Evolutionary conservation across 352 stramenopile species (phyloP).

Genomic region (Globisporangium rhizosaccharum): DNA sequence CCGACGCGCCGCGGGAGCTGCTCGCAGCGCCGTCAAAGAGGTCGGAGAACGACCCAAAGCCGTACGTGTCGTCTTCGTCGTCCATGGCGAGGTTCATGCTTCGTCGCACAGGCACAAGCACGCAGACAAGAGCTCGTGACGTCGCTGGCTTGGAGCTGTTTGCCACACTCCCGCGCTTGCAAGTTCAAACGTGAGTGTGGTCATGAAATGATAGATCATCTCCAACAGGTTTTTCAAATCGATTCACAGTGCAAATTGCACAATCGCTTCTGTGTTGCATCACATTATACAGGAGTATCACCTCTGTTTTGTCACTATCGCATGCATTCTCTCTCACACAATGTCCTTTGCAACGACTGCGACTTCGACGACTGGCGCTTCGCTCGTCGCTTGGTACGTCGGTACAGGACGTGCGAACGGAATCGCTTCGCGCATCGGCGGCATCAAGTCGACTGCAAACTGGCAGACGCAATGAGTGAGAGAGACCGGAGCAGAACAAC

Average conservation of each 20-base stretch:
- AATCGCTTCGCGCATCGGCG: conserved; percentile 32
- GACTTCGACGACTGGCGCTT: conserved; percentile 11
- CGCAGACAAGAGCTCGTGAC: not conserved
- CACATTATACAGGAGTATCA: not conserved
- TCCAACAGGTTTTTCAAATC: not conserved
- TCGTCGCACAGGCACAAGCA: not conserved
- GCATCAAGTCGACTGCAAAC: conserved; percentile 43
- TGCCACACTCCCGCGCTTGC: not conserved
- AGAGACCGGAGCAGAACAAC: not conserved
- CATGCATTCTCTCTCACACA: not conserved
- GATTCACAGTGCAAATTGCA: not conserved
- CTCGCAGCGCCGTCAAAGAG: conserved; percentile 31
- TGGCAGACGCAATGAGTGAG: conserved; percentile 11
- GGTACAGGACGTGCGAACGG: conserved; percentile 54
- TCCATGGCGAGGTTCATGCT: conserved; percentile 23
- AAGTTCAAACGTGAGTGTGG: no score
- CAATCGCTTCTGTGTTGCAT: not conserved
- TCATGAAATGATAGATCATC: no score
- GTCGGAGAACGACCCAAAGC: conserved; percentile 62
- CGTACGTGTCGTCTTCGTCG: conserved; percentile 62
- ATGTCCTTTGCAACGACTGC: not conserved
- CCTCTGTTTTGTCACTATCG: not conserved
- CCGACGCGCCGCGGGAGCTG: not conserved
- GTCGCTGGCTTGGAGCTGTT: not conserved
- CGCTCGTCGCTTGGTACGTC: conserved; percentile 30